These are phyloP conservation scores for Podaxis sp. DNA, from an alignment of 768 basidiomycete species.

Conservation along the genomic window DNA sequence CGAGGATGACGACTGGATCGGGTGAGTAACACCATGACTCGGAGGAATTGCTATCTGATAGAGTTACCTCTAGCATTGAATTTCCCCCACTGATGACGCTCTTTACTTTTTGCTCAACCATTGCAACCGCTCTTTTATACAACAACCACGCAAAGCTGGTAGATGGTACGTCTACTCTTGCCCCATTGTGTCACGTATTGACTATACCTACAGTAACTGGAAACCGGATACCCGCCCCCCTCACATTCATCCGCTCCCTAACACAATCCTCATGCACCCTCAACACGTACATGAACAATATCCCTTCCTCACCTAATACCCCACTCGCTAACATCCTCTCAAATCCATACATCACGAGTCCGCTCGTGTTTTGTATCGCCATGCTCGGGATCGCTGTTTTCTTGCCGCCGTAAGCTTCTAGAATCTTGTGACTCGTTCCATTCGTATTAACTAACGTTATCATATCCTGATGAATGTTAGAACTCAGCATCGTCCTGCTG, in stretches of 20 bases:
- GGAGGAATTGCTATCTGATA: neutral
- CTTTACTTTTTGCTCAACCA: conserved; percentile 55
- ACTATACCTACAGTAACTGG: conserved; percentile 46
- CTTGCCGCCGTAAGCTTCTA: conserved; percentile 54
- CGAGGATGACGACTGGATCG: conserved; percentile 51
- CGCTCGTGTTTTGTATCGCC: conserved; percentile 54
- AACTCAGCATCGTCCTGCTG: conserved; percentile 65
- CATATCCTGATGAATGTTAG: conserved; percentile 21
- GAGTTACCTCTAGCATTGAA: conserved; percentile 43
- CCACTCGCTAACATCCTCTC: conserved; percentile 44
- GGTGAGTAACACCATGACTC: conserved; percentile 25
- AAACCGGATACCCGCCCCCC: conserved; percentile 58
- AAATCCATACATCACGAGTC: conserved; percentile 76
- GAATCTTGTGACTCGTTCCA: neutral
- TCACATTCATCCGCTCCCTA: conserved; percentile 46
- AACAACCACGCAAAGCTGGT: conserved; percentile 67
- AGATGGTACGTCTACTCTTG: conserved; percentile 45
- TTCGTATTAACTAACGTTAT: neutral
- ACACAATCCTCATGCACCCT: conserved; percentile 32
- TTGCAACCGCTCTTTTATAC: conserved; percentile 56
- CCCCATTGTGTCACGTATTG: neutral
- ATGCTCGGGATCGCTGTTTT: conserved; percentile 55
- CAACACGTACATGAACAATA: conserved; percentile 23
- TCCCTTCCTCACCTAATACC: conserved; percentile 34
- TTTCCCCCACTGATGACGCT: conserved; percentile 63